Percentiles rank a stretch among this genome's conserved stretches.
Evolutionary conservation across 2,329 filamentous ascomycete species (phyloP).

Genomic region (Pezicula radicicola): DNA sequence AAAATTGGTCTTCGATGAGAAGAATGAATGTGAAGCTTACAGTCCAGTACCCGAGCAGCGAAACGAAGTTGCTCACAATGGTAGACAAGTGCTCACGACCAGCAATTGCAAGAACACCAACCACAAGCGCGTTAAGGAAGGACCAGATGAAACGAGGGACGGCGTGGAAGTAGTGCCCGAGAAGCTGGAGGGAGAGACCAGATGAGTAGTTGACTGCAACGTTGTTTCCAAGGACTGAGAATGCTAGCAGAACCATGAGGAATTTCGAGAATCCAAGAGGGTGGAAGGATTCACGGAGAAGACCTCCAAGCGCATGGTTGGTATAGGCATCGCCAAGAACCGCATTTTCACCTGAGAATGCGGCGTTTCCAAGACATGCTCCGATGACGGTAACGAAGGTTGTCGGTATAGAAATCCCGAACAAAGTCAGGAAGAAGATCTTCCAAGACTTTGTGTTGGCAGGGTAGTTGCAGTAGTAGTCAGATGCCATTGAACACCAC

Average conservation of each 20-base stretch:
- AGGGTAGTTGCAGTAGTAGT: conserved; percentile 30
- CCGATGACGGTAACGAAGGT: conserved; percentile 42
- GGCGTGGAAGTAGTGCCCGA: conserved; percentile 28
- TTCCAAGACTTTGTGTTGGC: conserved; percentile 28
- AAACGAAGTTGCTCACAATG: conserved; percentile 27
- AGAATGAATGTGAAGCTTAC: conserved; percentile 26
- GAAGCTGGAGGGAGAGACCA: conserved; percentile 25
- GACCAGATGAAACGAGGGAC: conserved; percentile 31
- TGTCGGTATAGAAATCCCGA: conserved; percentile 24
- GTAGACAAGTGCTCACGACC: conserved; percentile 21
- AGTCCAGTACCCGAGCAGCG: conserved; percentile 28
- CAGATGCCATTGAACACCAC: conserved; percentile 28
- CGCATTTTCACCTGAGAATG: conserved; percentile 33
- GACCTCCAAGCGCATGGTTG: conserved; percentile 41
- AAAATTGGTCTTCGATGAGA: conserved; percentile 24
- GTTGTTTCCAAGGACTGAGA: conserved; percentile 29
- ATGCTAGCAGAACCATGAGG: conserved; percentile 31
- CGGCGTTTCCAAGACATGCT: conserved; percentile 36
- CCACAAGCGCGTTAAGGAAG: conserved; percentile 23
- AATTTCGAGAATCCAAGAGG: conserved; percentile 46
- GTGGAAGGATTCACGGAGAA: conserved; percentile 41
- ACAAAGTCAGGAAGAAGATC: conserved; percentile 23
- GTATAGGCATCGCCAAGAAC: conserved; percentile 36
- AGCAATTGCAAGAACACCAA: conserved; percentile 25
- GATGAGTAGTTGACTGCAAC: conserved; percentile 27